Evolutionary conservation across 441 rosid genomes (phyloP), one percentile per base, ranked within the genome.

Genomic region (Metrosideros polymorpha): DNA sequence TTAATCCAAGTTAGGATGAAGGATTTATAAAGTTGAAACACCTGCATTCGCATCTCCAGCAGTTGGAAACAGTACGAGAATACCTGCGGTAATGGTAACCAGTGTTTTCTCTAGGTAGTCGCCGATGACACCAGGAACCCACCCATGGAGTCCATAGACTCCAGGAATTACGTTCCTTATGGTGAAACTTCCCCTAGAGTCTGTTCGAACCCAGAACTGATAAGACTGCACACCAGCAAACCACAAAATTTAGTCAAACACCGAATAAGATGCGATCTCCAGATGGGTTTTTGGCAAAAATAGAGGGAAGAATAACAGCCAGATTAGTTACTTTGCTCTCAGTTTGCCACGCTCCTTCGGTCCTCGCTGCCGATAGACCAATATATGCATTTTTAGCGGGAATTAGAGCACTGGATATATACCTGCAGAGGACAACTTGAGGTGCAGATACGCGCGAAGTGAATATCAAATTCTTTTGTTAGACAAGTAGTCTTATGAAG

Each of bases 81-180:
- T 84, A 89, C 92, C 93, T 89, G 87, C 84, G 3, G 91, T 39
- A 56, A 89, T 89, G 54, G 87, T 87, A 45, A 86, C 84, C 13
- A 24, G 59, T 61, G 30, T 45, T 61, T 71, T 83, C 59, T 86
- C 54, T 19, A 89, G 87, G 86, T 86, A 94, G 85, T 94, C 93
- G 6, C 95, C 94, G 9, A 93, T 89, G 89, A 89, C 88, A 83
- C 95, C 94, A 22, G 92, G 92, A 88, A 92, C 91, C 95, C 94
- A 93, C 30, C 94, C 94, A 29, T 93, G 91, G 35, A 94, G 84
- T 87, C 92, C 87, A 52, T 93, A 91, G 84, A 86, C 86, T 86
- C 94, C 94, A 9, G 93, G 93, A 82, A 90, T 87, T 32, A 90
- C 85, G 86, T 93, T 92, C 25, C 84, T 87, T 24, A 91, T 92